These are phyloP conservation scores for Neoboletus magnificus DNA, from an alignment of 768 basidiomycete species.

Conservation along the genomic window DNA sequence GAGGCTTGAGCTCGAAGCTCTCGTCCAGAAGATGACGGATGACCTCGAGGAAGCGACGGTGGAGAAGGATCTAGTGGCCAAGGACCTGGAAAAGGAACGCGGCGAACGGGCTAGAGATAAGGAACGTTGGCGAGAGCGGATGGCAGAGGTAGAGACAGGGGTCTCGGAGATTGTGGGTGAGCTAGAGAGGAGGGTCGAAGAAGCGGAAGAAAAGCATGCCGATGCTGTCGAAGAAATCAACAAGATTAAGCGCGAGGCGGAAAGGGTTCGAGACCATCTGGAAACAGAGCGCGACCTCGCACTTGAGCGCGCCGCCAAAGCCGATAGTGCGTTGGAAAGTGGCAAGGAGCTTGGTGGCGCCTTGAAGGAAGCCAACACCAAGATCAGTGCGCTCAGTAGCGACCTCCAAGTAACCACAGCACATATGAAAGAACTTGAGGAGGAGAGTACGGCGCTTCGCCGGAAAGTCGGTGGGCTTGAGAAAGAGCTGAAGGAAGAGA, in stretches of 20 bases:
- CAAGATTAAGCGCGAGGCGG: constrained; percentile 42
- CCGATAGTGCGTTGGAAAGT: constrained; percentile 59
- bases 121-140: constrained; percentile 66
- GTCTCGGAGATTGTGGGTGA: constrained; percentile 65
- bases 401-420: constrained; percentile 52
- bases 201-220: constrained; percentile 47
- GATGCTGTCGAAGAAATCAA: constrained; percentile 39
- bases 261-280: constrained; percentile 43
- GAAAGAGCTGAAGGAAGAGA: constrained; percentile 53
- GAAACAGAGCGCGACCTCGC: constrained; percentile 55
- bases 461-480: constrained; percentile 54
- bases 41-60: constrained; percentile 39
- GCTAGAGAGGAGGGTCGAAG: constrained; percentile 53
- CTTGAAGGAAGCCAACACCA: constrained; percentile 62
- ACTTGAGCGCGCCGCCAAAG: constrained; percentile 58
- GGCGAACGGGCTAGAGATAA: constrained; percentile 62
- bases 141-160: constrained; percentile 67
- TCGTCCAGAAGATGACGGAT: constrained; percentile 37
- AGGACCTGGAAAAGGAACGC: constrained; percentile 51
- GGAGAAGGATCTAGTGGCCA: constrained; percentile 46
- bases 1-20: constrained; percentile 51
- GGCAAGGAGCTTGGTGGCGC: constrained; percentile 69
- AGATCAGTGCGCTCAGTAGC: constrained; percentile 49
- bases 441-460: constrained; percentile 52
- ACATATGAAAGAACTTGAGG: constrained; percentile 60